A percentile compares a stretch with the other conserved stretches of the same genome.
Conservation (phyloP, 192 early-diverging fungal genomes). For the Entomortierella chlamydospora region DNA sequence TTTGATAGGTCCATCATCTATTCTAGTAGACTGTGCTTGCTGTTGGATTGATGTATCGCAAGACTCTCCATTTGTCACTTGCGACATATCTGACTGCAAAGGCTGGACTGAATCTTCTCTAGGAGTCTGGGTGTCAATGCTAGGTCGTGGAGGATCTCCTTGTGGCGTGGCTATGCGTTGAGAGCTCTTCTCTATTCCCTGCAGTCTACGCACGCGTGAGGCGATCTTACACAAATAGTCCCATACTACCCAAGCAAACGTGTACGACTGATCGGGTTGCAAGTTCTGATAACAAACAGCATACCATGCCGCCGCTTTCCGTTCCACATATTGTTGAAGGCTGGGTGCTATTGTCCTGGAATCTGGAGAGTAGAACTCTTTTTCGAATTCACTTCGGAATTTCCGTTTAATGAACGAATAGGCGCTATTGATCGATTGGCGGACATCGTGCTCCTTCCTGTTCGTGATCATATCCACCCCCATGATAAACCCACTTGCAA, state of each 20-base stretch:
- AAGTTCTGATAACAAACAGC: conserved; percentile 71
- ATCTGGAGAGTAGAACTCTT: conserved; percentile 51
- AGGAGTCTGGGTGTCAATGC: too few species aligned
- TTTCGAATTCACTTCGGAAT: conserved; percentile 63
- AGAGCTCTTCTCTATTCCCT: neutral
- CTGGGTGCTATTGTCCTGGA: conserved; percentile 24
- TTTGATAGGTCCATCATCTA: too few species aligned
- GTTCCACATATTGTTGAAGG: conserved; percentile 32
- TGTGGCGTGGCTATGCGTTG: neutral
- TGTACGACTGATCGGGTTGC: conserved; percentile 23
- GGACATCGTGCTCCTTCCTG: conserved; percentile 63
- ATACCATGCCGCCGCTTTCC: conserved; percentile 77
- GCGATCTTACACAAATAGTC: conserved; percentile 34
- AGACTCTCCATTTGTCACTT: too few species aligned
- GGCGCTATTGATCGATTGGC: conserved; percentile 56
- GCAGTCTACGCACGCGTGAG: conserved; percentile 1
- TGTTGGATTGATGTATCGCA: too few species aligned
- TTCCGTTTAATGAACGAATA: conserved; percentile 43
- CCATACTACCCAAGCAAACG: conserved; percentile 49
- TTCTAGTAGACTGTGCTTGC: too few species aligned
- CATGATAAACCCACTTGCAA: conserved; percentile 55
- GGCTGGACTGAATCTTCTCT: too few species aligned
- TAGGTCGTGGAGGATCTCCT: neutral
- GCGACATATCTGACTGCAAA: too few species aligned
- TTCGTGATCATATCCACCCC: conserved; percentile 51